phyloP scores from a whole-genome alignment of 2,329 filamentous ascomycete genomes.

The Botryotinia globosa region DNA sequence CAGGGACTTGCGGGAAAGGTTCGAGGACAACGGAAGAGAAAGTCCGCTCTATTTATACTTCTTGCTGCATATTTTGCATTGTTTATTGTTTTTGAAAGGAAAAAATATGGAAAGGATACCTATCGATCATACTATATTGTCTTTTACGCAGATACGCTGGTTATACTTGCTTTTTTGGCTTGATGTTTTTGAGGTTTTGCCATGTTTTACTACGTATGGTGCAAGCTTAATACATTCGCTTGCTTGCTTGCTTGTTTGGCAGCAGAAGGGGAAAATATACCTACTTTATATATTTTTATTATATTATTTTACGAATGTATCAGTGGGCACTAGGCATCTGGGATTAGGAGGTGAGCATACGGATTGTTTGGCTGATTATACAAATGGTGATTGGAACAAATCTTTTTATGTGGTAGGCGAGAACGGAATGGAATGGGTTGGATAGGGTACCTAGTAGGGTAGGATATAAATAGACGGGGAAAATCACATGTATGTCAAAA shows the following conservation, averaged over 20 bases:
- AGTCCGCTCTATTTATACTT: conserved; percentile 14
- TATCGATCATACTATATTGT: conserved; percentile 16
- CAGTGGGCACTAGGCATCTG: neutral
- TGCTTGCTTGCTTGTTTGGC: neutral
- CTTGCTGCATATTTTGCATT: conserved; percentile 11
- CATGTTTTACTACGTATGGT: conserved; percentile 3
- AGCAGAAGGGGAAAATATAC: neutral
- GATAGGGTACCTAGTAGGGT: neutral
- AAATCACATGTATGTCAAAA: conserved; percentile 5
- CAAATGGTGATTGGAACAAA: neutral
- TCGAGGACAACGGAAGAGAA: neutral
- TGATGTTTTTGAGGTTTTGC: conserved; percentile 2
- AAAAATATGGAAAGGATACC: conserved; percentile 17
- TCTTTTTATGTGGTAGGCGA: neutral
- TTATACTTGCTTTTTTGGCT: conserved; percentile 19
- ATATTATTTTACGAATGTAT: neutral
- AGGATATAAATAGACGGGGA: conserved; percentile 12
- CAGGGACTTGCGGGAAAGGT: neutral
- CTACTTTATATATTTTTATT: conserved; percentile 7
- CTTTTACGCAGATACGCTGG: conserved; percentile 13
- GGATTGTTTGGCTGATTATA: conserved; percentile 1
- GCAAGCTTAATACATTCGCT: conserved; percentile 7
- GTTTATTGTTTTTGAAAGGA: conserved; percentile 1
- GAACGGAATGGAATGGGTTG: neutral
- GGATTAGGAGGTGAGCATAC: neutral